Evolutionary conservation across 768 basidiomycete genomes (phyloP).

Genomic region (Panaeolus cyanescens): DNA sequence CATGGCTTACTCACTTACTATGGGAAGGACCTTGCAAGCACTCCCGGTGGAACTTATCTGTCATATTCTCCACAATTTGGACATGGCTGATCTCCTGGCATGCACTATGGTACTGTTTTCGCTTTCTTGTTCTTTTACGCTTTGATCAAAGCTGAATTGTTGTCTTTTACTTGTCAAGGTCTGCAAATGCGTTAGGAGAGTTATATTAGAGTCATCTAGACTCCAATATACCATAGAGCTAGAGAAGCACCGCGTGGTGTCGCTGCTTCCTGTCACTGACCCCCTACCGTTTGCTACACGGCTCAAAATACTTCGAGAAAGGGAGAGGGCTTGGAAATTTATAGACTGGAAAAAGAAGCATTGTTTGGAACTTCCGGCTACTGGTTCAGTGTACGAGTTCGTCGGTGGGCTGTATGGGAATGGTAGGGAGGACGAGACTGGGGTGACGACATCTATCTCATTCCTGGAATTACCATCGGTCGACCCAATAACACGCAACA

Average conservation of each 20-base stretch:
- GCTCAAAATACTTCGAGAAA: slow-evolving; percentile 38
- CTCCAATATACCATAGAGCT: slow-evolving; percentile 55
- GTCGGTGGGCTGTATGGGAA: slow-evolving; percentile 52
- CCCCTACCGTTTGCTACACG: slow-evolving; percentile 39
- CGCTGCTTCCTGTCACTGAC: slow-evolving; percentile 30
- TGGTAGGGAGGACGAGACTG: slow-evolving; percentile 44
- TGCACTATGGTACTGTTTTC: slow-evolving; percentile 29
- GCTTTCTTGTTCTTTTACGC: not conserved
- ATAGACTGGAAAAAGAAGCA: slow-evolving; percentile 39
- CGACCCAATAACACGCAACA: slow-evolving; percentile 20
- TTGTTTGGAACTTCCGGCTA: slow-evolving; percentile 40
- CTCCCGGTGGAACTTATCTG: slow-evolving; percentile 43
- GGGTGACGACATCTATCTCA: slow-evolving; percentile 44
- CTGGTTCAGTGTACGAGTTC: slow-evolving; percentile 54
- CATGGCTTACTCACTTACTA: slow-evolving; percentile 19
- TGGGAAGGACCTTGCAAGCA: slow-evolving; percentile 20
- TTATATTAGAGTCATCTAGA: slow-evolving; percentile 43
- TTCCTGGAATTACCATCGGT: slow-evolving; percentile 50
- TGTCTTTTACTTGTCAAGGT: slow-evolving; percentile 27
- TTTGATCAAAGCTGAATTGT: slow-evolving; percentile 5
- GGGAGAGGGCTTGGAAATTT: slow-evolving; percentile 51
- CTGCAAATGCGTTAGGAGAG: slow-evolving; percentile 35
- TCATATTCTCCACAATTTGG: slow-evolving; percentile 33
- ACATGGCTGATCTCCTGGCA: slow-evolving; percentile 34
- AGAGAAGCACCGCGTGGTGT: slow-evolving; percentile 44